Conservation (phyloP, 441 rosid genomes). For the Bocquillonia castaneifolia region DNA sequence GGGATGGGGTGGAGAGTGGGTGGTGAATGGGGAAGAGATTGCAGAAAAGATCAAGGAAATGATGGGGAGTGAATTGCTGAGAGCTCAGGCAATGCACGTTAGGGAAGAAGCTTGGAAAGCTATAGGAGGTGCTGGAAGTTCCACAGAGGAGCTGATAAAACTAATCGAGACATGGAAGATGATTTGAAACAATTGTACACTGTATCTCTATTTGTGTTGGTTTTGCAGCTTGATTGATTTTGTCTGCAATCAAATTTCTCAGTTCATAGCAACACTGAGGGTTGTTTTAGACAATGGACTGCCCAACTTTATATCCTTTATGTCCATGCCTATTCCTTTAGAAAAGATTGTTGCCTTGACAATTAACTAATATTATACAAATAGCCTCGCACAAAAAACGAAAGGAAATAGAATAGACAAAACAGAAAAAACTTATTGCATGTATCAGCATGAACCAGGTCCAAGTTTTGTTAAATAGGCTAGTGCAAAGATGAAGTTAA, state of each 20-base stretch:
- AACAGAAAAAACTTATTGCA: not conserved
- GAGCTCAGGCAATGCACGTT: conserved; percentile 23
- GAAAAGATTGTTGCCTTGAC: no score
- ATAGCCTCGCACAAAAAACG: no score
- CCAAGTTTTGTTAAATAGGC: not conserved
- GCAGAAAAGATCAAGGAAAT: conserved; percentile 19
- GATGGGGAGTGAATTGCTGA: conserved; percentile 29
- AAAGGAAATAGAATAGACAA: not conserved
- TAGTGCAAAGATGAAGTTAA: conserved; percentile 20
- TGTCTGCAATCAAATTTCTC: not conserved
- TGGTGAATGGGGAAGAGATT: conserved; percentile 30
- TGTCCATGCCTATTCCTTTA: no score
- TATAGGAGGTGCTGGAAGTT: conserved; percentile 8
- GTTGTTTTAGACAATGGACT: no score
- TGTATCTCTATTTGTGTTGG: not conserved
- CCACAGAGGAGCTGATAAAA: not conserved
- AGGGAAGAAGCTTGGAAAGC: conserved; percentile 30
- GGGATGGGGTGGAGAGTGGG: no score
- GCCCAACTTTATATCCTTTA: no score
- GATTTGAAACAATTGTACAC: not conserved
- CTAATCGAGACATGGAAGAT: conserved; percentile 17
- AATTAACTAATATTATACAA: not conserved
- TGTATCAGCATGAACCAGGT: not conserved
- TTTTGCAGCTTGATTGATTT: not conserved
- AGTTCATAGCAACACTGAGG: no score